Conservation (phyloP, 495 filamentous ascomycete genomes). For the Haplographium delicatum region DNA sequence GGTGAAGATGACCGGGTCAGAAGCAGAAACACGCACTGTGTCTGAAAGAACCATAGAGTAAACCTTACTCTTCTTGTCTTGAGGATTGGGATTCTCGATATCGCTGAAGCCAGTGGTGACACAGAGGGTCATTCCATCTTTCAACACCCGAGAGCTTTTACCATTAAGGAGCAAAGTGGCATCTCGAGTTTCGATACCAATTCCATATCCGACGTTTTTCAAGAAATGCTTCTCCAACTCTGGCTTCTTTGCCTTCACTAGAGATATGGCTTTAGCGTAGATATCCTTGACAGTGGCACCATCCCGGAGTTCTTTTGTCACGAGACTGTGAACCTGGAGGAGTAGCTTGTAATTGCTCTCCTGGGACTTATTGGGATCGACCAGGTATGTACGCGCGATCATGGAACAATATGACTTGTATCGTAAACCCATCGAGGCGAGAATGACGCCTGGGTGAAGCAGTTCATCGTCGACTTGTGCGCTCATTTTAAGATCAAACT, state of each 20-base stretch:
- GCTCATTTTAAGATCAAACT: conserved; percentile 81
- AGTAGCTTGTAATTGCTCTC: conserved; percentile 93
- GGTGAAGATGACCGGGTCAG: conserved; percentile 81
- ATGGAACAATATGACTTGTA: conserved; percentile 93
- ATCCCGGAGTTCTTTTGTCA: conserved; percentile 87
- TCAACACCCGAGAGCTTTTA: conserved; percentile 76
- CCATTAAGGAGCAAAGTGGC: conserved; percentile 72
- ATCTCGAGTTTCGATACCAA: conserved; percentile 89
- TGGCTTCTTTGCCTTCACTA: conserved; percentile 82
- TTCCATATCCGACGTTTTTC: conserved; percentile 82
- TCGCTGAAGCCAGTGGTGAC: conserved; percentile 85
- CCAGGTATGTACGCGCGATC: conserved; percentile 88
- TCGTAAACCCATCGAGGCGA: conserved; percentile 82
- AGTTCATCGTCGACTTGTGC: conserved; percentile 72
- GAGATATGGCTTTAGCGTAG: conserved; percentile 75
- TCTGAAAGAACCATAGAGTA: conserved; percentile 91
- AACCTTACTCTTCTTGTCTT: conserved; percentile 77
- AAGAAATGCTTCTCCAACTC: conserved; percentile 90
- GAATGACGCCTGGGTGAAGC: conserved; percentile 89
- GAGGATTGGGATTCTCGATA: conserved; percentile 72
- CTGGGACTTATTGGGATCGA: conserved; percentile 92
- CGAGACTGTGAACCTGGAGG: conserved; percentile 72
- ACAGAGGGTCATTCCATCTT: conserved; percentile 94
- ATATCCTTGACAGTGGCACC: conserved; percentile 84
- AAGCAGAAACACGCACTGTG: conserved; percentile 80